phyloP scores from a whole-genome alignment of 495 filamentous ascomycete species.

The Lasiosphaeriaceae sp. region DNA sequence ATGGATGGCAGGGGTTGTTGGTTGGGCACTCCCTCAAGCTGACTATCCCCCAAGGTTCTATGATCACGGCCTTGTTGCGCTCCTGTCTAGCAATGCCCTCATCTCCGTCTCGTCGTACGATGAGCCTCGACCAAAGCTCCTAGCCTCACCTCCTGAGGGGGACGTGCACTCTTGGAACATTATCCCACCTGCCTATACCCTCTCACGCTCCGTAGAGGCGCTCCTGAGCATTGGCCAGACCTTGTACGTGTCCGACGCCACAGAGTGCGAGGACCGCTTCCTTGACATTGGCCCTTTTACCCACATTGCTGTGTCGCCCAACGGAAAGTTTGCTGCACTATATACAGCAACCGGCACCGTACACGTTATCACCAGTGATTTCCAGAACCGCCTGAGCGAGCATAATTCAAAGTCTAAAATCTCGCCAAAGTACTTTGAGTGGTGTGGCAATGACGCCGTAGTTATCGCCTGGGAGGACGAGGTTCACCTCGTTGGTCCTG shows the following conservation, averaged over 20 bases:
- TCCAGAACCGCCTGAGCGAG: constrained; percentile 85
- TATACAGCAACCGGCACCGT: constrained; percentile 83
- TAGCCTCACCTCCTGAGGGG: constrained; percentile 74
- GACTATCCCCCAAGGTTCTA: constrained; percentile 67
- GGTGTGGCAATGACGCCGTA: constrained; percentile 95
- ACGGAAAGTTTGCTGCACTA: constrained; percentile 80
- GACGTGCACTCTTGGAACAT: constrained; percentile 84
- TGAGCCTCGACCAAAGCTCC: constrained; percentile 80
- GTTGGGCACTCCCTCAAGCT: too few species aligned
- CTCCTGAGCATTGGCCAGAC: constrained; percentile 82
- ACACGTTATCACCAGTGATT: constrained; percentile 92
- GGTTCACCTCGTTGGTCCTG: constrained; percentile 88
- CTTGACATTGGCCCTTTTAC: constrained; percentile 89
- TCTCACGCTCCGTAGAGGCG: constrained; percentile 94
- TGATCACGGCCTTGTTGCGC: constrained; percentile 85
- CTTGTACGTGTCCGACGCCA: constrained; percentile 78
- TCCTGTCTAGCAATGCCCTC: constrained; percentile 83
- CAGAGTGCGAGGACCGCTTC: constrained; percentile 84
- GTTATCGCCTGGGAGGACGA: constrained; percentile 97
- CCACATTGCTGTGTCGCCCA: constrained; percentile 84
- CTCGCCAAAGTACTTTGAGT: constrained; percentile 82
- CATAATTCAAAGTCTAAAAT: constrained; percentile 84
- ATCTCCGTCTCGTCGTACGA: constrained; percentile 84
- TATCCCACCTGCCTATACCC: constrained; percentile 81
- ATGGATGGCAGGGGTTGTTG: not conserved